These are phyloP conservation scores for Aspergillus bombycis DNA, from an alignment of 2,329 filamentous ascomycete species.

Conservation along the genomic window DNA sequence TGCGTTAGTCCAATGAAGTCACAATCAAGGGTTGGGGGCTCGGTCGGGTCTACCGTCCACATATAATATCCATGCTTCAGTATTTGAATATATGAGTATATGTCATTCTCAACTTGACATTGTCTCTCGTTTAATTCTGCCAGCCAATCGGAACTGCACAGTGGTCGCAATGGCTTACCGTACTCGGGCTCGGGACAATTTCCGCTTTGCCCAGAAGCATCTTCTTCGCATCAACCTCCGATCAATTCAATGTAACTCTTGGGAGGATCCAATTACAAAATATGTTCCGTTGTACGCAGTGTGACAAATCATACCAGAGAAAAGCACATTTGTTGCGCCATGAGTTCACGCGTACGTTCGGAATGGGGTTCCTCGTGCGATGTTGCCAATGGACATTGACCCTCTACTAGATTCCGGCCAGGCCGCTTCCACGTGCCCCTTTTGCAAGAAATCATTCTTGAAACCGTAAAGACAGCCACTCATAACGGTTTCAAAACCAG, in stretches of 20 bases:
- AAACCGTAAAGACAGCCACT: constrained; percentile 26
- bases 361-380: neutral
- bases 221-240: neutral
- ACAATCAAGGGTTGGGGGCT: too few species aligned
- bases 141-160: neutral
- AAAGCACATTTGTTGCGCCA: constrained; percentile 34
- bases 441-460: constrained; percentile 34
- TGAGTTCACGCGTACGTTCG: constrained; percentile 30
- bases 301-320: constrained; percentile 33
- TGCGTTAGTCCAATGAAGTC: too few species aligned
- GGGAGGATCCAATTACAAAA: neutral
- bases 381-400: neutral
- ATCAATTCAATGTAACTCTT: neutral
- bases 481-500: neutral
- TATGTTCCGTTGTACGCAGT: constrained; percentile 34
- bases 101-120: neutral
- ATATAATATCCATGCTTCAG: too few species aligned
- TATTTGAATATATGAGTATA: neutral
- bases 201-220: neutral
- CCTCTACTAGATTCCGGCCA: constrained; percentile 25
- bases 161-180: neutral
- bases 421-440: constrained; percentile 29
- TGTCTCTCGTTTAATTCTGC: neutral
- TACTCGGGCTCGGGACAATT: neutral
- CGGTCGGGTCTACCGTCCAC: too few species aligned